Conservation (phyloP, 805 yeast species). For the Ogataea henricii region DNA sequence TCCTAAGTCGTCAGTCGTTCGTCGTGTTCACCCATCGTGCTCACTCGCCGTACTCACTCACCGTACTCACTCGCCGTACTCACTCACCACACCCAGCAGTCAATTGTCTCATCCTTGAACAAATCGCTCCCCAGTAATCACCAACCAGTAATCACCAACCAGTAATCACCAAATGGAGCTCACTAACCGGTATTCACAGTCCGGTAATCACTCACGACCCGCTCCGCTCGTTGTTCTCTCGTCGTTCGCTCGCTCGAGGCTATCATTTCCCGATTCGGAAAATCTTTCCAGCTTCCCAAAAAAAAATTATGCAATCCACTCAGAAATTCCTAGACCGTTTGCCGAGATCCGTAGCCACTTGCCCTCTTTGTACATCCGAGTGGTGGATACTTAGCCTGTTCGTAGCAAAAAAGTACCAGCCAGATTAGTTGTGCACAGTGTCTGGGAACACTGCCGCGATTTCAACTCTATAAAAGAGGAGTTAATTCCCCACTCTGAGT, state of each 20-base stretch:
- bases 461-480: background rate
- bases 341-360: background rate
- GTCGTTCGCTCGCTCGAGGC: background rate
- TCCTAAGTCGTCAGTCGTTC: no score
- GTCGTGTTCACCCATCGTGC: no score
- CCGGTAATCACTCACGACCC: background rate
- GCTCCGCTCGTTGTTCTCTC: background rate
- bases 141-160: no score
- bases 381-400: constrained; percentile 5
- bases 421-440: background rate
- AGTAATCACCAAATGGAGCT: no score
- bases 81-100: no score
- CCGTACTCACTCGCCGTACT: no score
- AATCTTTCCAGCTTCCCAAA: background rate
- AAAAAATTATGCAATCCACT: background rate
- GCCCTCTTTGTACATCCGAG: background rate
- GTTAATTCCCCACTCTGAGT: background rate
- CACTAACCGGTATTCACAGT: background rate
- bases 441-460: background rate
- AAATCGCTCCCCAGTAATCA: no score
- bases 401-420: background rate
- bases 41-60: no score
- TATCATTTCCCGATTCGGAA: constrained; percentile 3
- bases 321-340: background rate
- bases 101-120: no score